Percentiles rank a stretch among this genome's conserved stretches.
Evolutionary conservation across 1,139 yeast genomes (phyloP).

Genomic region (Yamadazyma songkhlaensis): DNA sequence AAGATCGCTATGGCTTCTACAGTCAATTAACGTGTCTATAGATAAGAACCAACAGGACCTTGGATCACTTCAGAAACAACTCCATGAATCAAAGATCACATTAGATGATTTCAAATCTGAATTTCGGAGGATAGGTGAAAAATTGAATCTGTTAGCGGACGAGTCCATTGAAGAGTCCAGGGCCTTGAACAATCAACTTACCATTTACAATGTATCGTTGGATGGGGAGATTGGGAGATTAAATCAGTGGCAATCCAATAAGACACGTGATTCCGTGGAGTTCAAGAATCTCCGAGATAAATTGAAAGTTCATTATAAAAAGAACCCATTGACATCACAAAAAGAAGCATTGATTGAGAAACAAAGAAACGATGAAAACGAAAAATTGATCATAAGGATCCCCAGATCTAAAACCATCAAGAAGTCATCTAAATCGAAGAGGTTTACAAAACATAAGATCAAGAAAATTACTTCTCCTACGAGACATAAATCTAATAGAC

Average conservation of each 20-base stretch:
- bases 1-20: conserved; percentile 46
- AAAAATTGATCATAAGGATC: not conserved
- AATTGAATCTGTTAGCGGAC: conserved; percentile 9
- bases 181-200: conserved; percentile 34
- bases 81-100: conserved; percentile 7
- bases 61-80: conserved; percentile 6
- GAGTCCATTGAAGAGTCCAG: conserved; percentile 37
- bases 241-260: conserved; percentile 15
- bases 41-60: conserved; percentile 17
- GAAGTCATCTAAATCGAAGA: not conserved
- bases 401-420: not conserved
- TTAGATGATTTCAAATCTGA: conserved; percentile 1
- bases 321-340: conserved; percentile 38
- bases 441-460: not conserved
- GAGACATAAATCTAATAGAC: not conserved
- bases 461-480: not conserved
- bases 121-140: conserved; percentile 11
- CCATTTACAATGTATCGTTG: conserved; percentile 29
- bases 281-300: conserved; percentile 28
- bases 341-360: conserved; percentile 39
- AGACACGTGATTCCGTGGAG: conserved; percentile 12
- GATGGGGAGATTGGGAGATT: conserved; percentile 32
- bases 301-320: conserved; percentile 32
- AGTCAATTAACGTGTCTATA: conserved; percentile 33
- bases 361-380: conserved; percentile 8